Evolutionary conservation across 208 protist species (phyloP).

Genomic region (Dictyostelium gargantuum): DNA sequence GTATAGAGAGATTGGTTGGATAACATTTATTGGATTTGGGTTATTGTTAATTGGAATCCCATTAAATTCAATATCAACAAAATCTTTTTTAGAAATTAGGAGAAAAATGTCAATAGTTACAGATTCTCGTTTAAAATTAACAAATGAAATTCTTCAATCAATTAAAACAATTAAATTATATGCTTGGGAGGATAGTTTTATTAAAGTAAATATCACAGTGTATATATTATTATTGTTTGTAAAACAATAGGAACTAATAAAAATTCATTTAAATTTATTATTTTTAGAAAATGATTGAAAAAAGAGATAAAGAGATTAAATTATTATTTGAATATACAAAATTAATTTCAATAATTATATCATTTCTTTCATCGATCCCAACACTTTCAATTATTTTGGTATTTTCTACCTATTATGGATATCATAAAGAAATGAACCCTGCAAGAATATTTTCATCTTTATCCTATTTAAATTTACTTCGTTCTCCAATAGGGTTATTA

Average conservation of each 20-base stretch:
- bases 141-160: constrained; percentile 90
- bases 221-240: too few relatives aligned
- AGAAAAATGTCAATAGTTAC: constrained; percentile 74
- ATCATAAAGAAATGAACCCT: background rate
- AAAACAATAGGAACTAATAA: too few relatives aligned
- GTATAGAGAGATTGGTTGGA: constrained; percentile 74
- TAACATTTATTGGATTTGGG: constrained; percentile 85
- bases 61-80: constrained; percentile 82
- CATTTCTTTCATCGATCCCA: constrained; percentile 7
- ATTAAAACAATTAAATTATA: constrained; percentile 93
- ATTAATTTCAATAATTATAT: background rate
- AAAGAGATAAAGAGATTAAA: background rate
- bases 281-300: background rate
- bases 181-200: constrained; percentile 88
- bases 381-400: background rate
- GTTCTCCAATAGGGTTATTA: constrained; percentile 57
- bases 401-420: background rate
- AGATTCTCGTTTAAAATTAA: constrained; percentile 90
- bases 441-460: constrained; percentile 37
- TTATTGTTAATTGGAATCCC: constrained; percentile 86
- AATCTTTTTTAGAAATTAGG: constrained; percentile 68
- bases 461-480: constrained; percentile 67
- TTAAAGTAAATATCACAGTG: background rate
- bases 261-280: too few relatives aligned
- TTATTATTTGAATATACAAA: background rate